Evolutionary conservation across 108 stramenopile genomes (phyloP), one percentile per base, ranked within the genome.

Genomic region (Pseudonitzschia pungens): DNA sequence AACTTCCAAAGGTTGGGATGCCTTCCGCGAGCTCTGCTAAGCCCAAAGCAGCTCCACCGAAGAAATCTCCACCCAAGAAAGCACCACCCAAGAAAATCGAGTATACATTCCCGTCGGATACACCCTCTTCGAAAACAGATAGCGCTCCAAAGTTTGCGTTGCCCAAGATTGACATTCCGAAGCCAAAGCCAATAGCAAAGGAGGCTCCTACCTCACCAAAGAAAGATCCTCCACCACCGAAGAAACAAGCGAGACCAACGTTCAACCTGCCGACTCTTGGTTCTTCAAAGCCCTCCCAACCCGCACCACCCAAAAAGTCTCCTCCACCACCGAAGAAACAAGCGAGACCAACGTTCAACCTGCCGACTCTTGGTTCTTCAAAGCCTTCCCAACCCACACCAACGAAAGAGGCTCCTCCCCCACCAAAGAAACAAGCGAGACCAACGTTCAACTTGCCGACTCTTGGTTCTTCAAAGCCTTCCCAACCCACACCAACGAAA

Each of bases 401-500:
- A 48, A 4, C 45, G 31, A 57, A 40, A 90, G 91, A 70, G 86
- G 90, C 58, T 68, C 90, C 36, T 81, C 81, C 20, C 88, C 81
- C 75, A 89, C 90, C 73, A 82, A 85, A 31, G 45, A 79, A 31
- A 53, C 74, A 32, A 79, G 86, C 12, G 77, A 1, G 9, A 48
- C 45, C 45, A 18, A 48, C 1, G 45, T 48, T 48, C 45, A 48
- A 11, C 45, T 48, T 51, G 9, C 50, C 50, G 20, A 51, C 4
- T 16, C 16, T 48, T 48, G 91, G 20, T 93, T 89, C 76, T 93
- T 86, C 57, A 90, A 91, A 77, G 60, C 27, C 27, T 10, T 20
- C 60, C 9, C 11, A 28, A 28, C 60, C 60, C 7, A 24, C 53
- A 54, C n/a, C 27, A 58, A 10, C 57, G 3, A 58, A 58, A 24